Evolutionary conservation across 768 basidiomycete species (phyloP).

Genomic region (Suillus tomentosus): DNA sequence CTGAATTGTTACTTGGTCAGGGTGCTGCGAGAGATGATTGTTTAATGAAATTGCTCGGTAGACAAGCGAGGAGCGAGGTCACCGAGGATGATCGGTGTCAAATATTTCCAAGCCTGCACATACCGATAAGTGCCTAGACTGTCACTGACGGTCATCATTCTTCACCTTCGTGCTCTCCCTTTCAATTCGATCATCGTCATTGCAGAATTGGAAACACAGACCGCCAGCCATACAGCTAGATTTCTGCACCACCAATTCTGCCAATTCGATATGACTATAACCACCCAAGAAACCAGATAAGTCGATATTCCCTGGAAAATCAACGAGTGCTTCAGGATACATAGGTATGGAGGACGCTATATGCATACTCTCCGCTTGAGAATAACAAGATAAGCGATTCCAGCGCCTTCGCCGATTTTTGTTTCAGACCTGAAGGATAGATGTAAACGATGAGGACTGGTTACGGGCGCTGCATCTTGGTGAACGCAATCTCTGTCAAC

Average conservation of each 20-base stretch:
- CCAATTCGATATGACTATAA: not conserved
- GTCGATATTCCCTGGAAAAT: constrained; percentile 42
- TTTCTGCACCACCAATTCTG: not conserved
- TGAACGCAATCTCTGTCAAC: constrained; percentile 21
- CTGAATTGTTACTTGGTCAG: not conserved
- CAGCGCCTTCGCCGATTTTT: constrained; percentile 45
- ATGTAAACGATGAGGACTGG: constrained; percentile 56
- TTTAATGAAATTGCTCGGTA: not conserved
- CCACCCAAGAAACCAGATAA: not conserved
- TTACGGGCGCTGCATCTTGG: constrained; percentile 30
- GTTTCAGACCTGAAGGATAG: constrained; percentile 52
- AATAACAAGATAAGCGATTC: constrained; percentile 53
- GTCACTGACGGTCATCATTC: not conserved
- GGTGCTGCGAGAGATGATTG: not conserved
- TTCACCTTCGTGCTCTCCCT: not conserved
- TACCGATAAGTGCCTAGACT: not conserved
- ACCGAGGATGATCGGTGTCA: not conserved
- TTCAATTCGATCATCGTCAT: not conserved
- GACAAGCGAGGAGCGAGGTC: not conserved
- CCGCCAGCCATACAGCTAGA: not conserved
- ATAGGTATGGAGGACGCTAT: constrained; percentile 57
- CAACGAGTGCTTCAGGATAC: constrained; percentile 53
- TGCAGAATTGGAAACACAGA: not conserved
- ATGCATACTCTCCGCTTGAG: constrained; percentile 41
- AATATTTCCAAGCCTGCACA: not conserved